Evolutionary conservation across 1,139 yeast genomes (phyloP), one percentile per base, ranked within the genome.

Genomic region (Casaregolazyma lundiana): DNA sequence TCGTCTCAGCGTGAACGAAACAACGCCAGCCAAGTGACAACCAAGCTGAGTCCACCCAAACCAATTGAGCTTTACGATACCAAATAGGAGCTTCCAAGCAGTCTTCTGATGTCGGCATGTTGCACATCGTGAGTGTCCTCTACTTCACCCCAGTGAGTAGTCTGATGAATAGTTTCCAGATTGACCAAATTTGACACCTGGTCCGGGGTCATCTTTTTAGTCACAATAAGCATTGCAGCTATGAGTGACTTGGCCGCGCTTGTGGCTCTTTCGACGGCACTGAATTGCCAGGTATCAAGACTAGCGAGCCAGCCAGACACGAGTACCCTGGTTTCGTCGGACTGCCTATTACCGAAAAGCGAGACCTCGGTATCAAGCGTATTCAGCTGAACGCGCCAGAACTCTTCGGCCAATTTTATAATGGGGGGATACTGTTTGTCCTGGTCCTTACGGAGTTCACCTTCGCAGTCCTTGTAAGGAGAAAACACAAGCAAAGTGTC

Each of bases 81-180:
- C 47, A 88, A 67, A n/a, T 89, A 84, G 30, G 96, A 94, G 56
- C 90, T 77, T 29, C 92, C 80, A 44, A 92, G 73, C 58, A 81
- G 82, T 65, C 97, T 78, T 56, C 87, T 73, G 64, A 95, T 76
- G 56, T 92, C 97, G 41, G 81, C 95, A 64, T 84, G 84, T 60
- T 88, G 95, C 15, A 92, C 97, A 64, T 92, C 98, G 62, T 92
- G 98, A 3, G 97, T 89, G 61, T 92, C 98, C 68, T 92, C 98
- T 19, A 92, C 97, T 65, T 92, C 97, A 35, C 98, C 98, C 98
- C 98, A 92, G 60, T 81, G 77, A 35, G 78, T 80, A 21, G 95
- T 86, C 66, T 92, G 98, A 65, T 78, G 78, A 43, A 83, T 81
- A 5, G 84, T 83, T 63, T 92, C 98, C 58, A 92, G 71, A 48